Percentiles rank a stretch among this genome's conserved stretches.
Conservation (phyloP, 2,329 filamentous ascomycete species). For the Cladosporium halotolerans region DNA sequence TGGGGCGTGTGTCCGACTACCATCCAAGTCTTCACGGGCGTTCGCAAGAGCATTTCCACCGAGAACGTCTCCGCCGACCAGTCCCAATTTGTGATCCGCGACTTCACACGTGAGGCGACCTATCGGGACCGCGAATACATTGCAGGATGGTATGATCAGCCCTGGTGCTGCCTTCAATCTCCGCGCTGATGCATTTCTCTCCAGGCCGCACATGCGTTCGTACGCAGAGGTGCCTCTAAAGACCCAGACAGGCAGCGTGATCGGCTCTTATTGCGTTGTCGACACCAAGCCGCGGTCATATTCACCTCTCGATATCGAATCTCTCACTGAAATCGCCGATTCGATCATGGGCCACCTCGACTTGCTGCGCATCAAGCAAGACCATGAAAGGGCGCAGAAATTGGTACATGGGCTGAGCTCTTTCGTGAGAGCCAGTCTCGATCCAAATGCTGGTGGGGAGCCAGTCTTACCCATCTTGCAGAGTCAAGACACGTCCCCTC, state of each 20-base stretch:
- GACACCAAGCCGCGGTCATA: constrained; percentile 24
- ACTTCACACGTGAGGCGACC: constrained; percentile 24
- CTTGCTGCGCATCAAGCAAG: constrained; percentile 12
- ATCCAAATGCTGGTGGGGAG: not conserved
- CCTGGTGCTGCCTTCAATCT: not conserved
- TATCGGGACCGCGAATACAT: constrained; percentile 29
- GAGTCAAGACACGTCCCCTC: no score
- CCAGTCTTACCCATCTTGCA: no score
- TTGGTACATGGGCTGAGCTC: constrained; percentile 17
- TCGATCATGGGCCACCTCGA: constrained; percentile 18
- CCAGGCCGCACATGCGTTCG: constrained; percentile 25
- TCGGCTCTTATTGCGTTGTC: constrained; percentile 31
- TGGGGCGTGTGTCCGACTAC: constrained; percentile 29
- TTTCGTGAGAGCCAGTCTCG: constrained; percentile 10
- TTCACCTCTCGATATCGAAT: constrained; percentile 13
- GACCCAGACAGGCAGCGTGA: constrained; percentile 27
- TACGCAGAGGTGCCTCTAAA: constrained; percentile 31
- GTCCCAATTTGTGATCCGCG: constrained; percentile 30
- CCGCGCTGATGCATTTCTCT: not conserved
- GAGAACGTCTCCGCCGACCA: constrained; percentile 25
- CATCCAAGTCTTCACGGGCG: constrained; percentile 27
- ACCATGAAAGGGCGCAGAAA: constrained; percentile 12
- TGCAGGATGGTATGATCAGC: constrained; percentile 13
- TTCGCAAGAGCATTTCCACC: constrained; percentile 20
- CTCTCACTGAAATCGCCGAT: constrained; percentile 15